Base-by-base conservation (phyloP, 2,329 filamentous ascomycete species). In the Celoporthe dispersa region DNA sequence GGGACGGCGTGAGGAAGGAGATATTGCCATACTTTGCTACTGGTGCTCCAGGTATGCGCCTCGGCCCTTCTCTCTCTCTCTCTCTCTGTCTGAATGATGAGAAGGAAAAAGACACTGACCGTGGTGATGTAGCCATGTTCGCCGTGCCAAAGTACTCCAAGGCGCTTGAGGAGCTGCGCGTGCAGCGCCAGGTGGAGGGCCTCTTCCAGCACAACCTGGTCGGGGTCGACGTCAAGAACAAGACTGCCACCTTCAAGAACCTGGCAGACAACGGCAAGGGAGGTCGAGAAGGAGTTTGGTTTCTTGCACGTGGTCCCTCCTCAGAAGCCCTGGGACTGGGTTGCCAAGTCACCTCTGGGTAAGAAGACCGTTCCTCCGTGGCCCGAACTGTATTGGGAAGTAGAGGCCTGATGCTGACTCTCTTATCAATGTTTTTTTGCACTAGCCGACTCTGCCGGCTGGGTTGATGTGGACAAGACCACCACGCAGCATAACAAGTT, bases 191-290 rank as follows among this genome's bases (percentile, higher is more conserved):
- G 35, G 80, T 81, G 31, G 77, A 80, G 70, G 80, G 79, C 14
- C 73, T 81, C 25, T 81, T 81, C 75, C 80, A 81, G 70, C 79
- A 81, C 70, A 79, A 81, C 70, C 76, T 81, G 25, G 74, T 80
- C 16, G 75, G 76, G 4, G 73, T 81, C 12, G 78, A 81, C 70
- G 75, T 75, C 4, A 76, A 79, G 70, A 79, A 75, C 67, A 73
- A 72, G 69, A 62, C 59, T 3, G 78, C 78, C 12, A 80, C 78
- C 0, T 80, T 81, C 72, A 79, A 79, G 41, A 70, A 73, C 53
- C 68, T 80, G 16, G 76, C 78, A 31, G 76, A 77, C 3, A 75
- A 75, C 55, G 73, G 74, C 22, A 74, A 77, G 63, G n/a, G 72
- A 75, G 63, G 79, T 81, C 2, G 67, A 79, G 69, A 76, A 73